Base-by-base conservation (phyloP, 1,284 basidiomycete species). In the Sparassis latifolia region DNA sequence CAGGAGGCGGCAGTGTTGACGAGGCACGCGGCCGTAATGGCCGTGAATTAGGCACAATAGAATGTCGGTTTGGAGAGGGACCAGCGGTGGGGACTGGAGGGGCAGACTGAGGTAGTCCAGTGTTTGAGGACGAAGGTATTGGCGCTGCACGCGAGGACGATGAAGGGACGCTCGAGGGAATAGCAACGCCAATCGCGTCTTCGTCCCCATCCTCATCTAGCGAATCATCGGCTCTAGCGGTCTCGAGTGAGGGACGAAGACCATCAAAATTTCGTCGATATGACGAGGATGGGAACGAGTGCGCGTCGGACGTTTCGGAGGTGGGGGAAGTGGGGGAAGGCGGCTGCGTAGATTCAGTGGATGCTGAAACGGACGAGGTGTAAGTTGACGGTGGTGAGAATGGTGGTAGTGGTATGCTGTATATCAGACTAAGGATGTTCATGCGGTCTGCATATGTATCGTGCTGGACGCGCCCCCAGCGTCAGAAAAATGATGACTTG, bases 401-500 rank as follows among this genome's bases (percentile, higher is more conserved):
- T 30, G 81, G 80, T 35, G 80, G 77, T 42, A 85, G 75, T 28
- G 85, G 86, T 65, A 91, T 89, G 65, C 81, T 85, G 71, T 91
- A 92, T 55, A 90, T 89, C 56, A 89, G 76, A 59, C 86, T 89
- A 51, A 91, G 75, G 60, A 92, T 90, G 63, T 88, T 87, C 88
- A 91, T 91, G 52, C 88, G 80, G 68, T 91, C 88, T 51, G 87
- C 87, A 65, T 91, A 91, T 6, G 89, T 91, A 67, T 92, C 89
- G 63, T 91, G 89, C 89, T 91, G 45, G 12, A 42, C n/a, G 47
- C 30, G 62, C 12, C 56, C 54, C 43, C 50, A 31, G 45, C n/a
- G 2, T 31, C 40, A 35, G 29, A 44, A 33, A 30, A 38, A 29
- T 33, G 45, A 44, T 47, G 38, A 53, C 37, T 29, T 42, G 48